Evolutionary conservation across 305 asterid genomes (phyloP).

Genomic region (Fraxinus angustifolia): DNA sequence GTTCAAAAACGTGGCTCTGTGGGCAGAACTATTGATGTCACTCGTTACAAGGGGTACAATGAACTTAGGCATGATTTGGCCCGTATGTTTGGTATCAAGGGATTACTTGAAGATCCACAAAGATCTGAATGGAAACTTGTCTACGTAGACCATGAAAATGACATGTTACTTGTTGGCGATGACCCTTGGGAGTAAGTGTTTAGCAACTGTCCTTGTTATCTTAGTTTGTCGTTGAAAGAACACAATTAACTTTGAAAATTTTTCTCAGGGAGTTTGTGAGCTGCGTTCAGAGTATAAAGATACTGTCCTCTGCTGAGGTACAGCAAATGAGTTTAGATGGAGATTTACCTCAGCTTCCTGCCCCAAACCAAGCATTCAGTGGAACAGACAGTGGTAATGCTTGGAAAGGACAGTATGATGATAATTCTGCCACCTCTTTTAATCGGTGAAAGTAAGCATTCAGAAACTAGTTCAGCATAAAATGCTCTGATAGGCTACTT

Average conservation of each 20-base stretch:
- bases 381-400: constrained; percentile 83
- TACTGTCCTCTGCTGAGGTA: constrained; percentile 63
- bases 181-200: constrained; percentile 99
- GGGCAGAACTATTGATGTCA: constrained; percentile 92
- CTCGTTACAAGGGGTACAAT: constrained; percentile 79
- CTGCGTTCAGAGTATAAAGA: constrained; percentile 91
- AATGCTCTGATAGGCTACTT: neutral
- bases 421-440: constrained; percentile 65
- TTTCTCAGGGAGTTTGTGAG: constrained; percentile 76
- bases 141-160: constrained; percentile 89
- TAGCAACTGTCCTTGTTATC: neutral
- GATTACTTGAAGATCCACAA: constrained; percentile 82
- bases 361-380: constrained; percentile 79
- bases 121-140: constrained; percentile 94
- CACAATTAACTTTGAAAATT: neutral
- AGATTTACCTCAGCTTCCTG: constrained; percentile 63
- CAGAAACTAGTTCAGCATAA: neutral
- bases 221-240: neutral
- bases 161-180: constrained; percentile 88
- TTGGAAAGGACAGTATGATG: constrained; percentile 67
- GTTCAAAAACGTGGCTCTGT: constrained; percentile 97
- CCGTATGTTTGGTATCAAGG: constrained; percentile 91
- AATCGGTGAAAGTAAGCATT: constrained; percentile 38
- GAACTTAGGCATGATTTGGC: constrained; percentile 89
- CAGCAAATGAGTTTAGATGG: constrained; percentile 95